Conservation (phyloP, 2,329 filamentous ascomycete species). For the Fusarium avenaceum region DNA sequence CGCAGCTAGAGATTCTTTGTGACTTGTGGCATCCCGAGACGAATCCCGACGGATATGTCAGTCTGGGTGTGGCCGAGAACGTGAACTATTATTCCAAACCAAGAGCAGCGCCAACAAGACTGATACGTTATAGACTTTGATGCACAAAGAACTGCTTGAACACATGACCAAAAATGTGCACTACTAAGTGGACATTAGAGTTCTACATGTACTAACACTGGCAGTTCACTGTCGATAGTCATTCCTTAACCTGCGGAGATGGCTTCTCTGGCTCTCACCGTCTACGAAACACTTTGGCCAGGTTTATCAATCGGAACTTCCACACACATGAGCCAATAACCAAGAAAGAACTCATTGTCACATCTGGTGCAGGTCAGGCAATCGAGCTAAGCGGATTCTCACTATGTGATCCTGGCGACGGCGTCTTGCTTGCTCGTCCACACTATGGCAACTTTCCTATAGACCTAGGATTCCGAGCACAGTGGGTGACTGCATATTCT, state of each 20-base stretch:
- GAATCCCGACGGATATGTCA: neutral
- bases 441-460: too few relatives aligned
- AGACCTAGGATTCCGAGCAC: too few relatives aligned
- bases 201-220: accelerated
- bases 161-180: neutral
- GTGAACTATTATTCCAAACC: neutral
- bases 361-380: neutral
- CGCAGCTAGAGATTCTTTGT: neutral
- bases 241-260: neutral
- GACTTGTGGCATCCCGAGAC: neutral
- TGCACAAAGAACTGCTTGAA: conserved; percentile 3
- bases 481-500: too few relatives aligned
- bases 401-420: neutral
- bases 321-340: neutral
- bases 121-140: neutral
- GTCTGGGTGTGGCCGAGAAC: conserved; percentile 2
- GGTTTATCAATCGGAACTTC: conserved; percentile 3
- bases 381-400: conserved; percentile 1
- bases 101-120: accelerated
- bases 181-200: too few relatives aligned
- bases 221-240: neutral
- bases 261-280: conserved; percentile 4
- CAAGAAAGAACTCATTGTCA: neutral
- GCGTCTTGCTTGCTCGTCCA: too few relatives aligned
- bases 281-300: neutral